Evolutionary conservation across 106 monocot genomes (phyloP).

Genomic region (Dioscorea alata): DNA sequence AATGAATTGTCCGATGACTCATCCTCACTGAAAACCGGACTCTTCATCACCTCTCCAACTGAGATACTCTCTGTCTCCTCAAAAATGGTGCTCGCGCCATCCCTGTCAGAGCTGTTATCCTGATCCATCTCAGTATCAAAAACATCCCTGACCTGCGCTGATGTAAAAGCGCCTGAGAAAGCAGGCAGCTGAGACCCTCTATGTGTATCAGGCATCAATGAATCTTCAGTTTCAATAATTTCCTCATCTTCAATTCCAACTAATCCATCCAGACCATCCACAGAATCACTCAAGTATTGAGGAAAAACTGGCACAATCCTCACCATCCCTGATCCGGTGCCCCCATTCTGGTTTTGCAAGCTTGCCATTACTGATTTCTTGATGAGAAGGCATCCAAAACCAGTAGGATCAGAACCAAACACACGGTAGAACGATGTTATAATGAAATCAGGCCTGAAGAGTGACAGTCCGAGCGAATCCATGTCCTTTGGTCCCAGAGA

Average conservation of each 20-base stretch:
- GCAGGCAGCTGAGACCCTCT: conserved; percentile 69
- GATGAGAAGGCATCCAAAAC: conserved; percentile 91
- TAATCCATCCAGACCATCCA: conserved; percentile 63
- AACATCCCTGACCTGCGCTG: conserved; percentile 79
- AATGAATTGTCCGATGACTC: conserved; percentile 81
- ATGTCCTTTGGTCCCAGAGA: conserved; percentile 96
- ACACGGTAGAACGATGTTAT: conserved; percentile 94
- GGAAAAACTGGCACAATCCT: conserved; percentile 83
- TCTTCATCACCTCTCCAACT: conserved; percentile 87
- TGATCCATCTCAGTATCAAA: conserved; percentile 82
- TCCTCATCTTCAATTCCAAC: conserved; percentile 53
- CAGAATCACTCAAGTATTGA: conserved; percentile 88
- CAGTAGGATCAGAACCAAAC: conserved; percentile 80
- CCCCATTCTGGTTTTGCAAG: conserved; percentile 72
- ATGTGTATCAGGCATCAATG: conserved; percentile 17
- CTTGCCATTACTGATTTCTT: conserved; percentile 84
- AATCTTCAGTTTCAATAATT: conserved; percentile 38
- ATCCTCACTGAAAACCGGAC: conserved; percentile 91
- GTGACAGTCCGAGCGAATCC: conserved; percentile 90
- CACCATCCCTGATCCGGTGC: conserved; percentile 91
- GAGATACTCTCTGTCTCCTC: conserved; percentile 86
- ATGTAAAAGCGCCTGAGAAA: conserved; percentile 89
- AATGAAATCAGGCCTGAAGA: conserved; percentile 95
- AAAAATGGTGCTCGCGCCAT: conserved; percentile 81
- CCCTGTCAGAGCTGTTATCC: conserved; percentile 83